phyloP scores from a whole-genome alignment of 352 stramenopile genomes.

The Phytophthora brassicae region DNA sequence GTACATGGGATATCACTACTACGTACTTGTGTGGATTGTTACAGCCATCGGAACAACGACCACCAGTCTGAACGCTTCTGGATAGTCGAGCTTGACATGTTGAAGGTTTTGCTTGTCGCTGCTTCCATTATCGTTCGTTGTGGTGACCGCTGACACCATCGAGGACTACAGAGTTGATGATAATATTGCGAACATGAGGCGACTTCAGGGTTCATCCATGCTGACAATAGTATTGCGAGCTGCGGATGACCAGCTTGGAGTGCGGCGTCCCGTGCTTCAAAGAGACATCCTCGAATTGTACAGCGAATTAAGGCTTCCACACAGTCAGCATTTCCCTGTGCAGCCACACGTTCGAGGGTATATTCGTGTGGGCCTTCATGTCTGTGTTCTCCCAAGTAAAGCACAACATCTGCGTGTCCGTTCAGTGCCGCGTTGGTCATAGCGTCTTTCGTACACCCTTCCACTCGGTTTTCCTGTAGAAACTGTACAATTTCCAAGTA shows the following conservation, averaged over 20 bases:
- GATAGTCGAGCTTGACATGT: constrained; percentile 10
- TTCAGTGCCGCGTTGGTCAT: constrained; percentile 40
- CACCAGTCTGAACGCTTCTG: constrained; percentile 20
- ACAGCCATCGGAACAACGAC: constrained; percentile 30
- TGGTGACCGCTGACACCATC: constrained; percentile 32
- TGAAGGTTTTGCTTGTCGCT: not conserved
- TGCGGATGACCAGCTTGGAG: constrained; percentile 30
- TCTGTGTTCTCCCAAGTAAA: constrained; percentile 36
- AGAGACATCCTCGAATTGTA: constrained; percentile 37
- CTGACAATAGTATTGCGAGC: constrained; percentile 26
- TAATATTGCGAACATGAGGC: constrained; percentile 25
- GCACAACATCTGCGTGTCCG: constrained; percentile 29
- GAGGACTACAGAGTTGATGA: constrained; percentile 14
- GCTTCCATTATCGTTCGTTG: not conserved
- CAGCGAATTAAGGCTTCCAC: constrained; percentile 35
- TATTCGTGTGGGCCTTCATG: constrained; percentile 35
- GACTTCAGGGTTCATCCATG: constrained; percentile 35
- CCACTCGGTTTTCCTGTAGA: constrained; percentile 34
- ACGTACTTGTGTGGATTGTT: not conserved
- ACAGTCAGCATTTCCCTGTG: constrained; percentile 25
- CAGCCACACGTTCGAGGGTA: constrained; percentile 31
- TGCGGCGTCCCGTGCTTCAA: constrained; percentile 33
- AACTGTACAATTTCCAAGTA: constrained; percentile 36
- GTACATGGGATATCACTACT: constrained; percentile 4
- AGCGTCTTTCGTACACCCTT: constrained; percentile 40